Percentiles rank a stretch among this genome's conserved stretches.
phyloP scores from a whole-genome alignment of 257 asterid genomes.

The Eustoma russellianum region DNA sequence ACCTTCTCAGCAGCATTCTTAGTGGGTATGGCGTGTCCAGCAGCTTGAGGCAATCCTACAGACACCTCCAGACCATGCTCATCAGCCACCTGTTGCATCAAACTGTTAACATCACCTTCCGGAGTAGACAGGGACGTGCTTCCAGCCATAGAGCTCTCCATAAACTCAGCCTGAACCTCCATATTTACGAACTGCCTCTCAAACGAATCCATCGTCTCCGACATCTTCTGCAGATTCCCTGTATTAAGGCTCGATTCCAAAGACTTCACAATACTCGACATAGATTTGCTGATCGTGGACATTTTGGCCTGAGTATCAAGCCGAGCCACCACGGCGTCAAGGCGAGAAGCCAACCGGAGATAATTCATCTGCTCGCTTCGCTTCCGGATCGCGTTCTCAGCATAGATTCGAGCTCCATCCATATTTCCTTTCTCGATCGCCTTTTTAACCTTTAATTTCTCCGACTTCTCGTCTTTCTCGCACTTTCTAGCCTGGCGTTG shows the following conservation, averaged over 20 bases:
- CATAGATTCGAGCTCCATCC: slow-evolving; percentile 99
- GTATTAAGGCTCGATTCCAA: slow-evolving; percentile 72
- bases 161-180: slow-evolving; percentile 99
- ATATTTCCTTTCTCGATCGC: slow-evolving; percentile 98
- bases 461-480: slow-evolving; percentile 90
- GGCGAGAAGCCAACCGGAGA: slow-evolving; percentile 87
- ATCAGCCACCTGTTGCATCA: slow-evolving; percentile 98
- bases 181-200: slow-evolving; percentile 92
- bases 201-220: slow-evolving; percentile 92
- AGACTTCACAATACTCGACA: slow-evolving; percentile 80
- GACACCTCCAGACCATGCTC: slow-evolving; percentile 96
- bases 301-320: slow-evolving; percentile 98
- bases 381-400: slow-evolving; percentile 95
- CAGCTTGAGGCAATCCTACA: slow-evolving; percentile 83
- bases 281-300: slow-evolving; percentile 74
- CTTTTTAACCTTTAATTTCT: slow-evolving; percentile 82
- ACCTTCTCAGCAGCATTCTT: slow-evolving; percentile 53
- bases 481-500: slow-evolving; percentile 89
- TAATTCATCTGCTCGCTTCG: slow-evolving; percentile 93
- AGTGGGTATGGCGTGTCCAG: slow-evolving; percentile 55
- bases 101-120: slow-evolving; percentile 75
- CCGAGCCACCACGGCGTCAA: slow-evolving; percentile 94
- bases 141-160: slow-evolving; percentile 99
- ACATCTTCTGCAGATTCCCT: slow-evolving; percentile 93
- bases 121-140: slow-evolving; percentile 95